Evolutionary conservation across 495 filamentous ascomycete genomes (phyloP).

Genomic region (Tuber brumale): DNA sequence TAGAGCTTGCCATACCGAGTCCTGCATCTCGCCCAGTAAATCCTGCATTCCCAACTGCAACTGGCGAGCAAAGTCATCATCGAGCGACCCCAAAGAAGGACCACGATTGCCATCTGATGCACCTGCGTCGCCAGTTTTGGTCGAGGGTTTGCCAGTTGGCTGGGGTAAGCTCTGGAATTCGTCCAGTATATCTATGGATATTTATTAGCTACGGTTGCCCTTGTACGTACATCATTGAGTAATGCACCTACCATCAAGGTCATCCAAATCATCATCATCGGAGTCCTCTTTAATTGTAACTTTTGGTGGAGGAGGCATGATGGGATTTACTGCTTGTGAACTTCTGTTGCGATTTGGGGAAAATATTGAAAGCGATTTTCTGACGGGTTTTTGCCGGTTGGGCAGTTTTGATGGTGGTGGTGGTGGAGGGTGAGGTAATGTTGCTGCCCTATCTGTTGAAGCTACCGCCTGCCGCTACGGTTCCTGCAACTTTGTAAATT

Average conservation of each 20-base stretch:
- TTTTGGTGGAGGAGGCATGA: conserved; percentile 10
- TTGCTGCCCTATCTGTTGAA: too few species aligned
- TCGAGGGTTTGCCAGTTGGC: conserved; percentile 47
- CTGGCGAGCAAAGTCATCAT: conserved; percentile 75
- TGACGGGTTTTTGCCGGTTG: neutral
- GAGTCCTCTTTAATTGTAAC: conserved; percentile 55
- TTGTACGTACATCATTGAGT: conserved; percentile 9
- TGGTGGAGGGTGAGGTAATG: neutral
- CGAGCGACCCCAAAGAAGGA: conserved; percentile 36
- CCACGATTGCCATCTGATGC: conserved; percentile 37
- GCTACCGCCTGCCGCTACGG: too few species aligned
- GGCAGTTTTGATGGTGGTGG: neutral
- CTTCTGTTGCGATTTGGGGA: neutral
- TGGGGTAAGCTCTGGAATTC: conserved; percentile 64
- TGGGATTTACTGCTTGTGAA: conserved; percentile 5
- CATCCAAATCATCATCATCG: conserved; percentile 82
- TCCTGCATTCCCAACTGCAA: conserved; percentile 82
- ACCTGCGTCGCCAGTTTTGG: conserved; percentile 43
- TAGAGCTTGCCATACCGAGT: conserved; percentile 47
- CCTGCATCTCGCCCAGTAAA: conserved; percentile 63
- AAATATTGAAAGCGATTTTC: neutral
- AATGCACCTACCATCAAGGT: conserved; percentile 66
- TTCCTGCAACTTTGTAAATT: too few species aligned
- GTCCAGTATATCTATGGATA: conserved; percentile 70
- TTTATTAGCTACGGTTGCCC: neutral